Conservation (phyloP, 179 eudicot genomes). For the Sideroxylon spinosum region DNA sequence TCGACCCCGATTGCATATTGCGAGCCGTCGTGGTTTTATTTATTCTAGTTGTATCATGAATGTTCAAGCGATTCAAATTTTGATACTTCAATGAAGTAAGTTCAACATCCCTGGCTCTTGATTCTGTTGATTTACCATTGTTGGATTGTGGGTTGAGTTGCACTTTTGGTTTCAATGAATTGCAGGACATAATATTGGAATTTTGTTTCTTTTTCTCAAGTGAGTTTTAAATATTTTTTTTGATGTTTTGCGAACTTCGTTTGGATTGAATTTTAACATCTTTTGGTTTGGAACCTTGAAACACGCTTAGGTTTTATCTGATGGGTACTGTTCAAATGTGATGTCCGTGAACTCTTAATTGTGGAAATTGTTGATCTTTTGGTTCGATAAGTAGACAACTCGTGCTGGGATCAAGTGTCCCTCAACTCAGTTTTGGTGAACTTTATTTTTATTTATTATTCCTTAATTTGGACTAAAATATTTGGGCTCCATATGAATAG, state of each 20-base stretch:
- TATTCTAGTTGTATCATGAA: too few relatives aligned
- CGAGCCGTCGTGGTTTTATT: too few relatives aligned
- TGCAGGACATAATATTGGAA: too few relatives aligned
- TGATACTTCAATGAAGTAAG: too few relatives aligned
- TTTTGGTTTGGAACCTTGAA: background rate
- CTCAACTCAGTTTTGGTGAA: background rate
- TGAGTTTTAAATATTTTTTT: background rate
- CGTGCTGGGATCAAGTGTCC: background rate
- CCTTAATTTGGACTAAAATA: background rate
- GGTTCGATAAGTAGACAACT: too few relatives aligned
- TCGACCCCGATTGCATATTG: too few relatives aligned
- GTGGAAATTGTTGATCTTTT: too few relatives aligned
- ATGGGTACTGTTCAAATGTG: background rate
- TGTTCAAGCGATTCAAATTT: too few relatives aligned
- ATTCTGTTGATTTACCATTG: too few relatives aligned
- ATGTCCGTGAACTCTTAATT: background rate
- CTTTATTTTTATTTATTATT: background rate
- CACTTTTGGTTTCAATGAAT: too few relatives aligned
- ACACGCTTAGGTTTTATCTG: background rate
- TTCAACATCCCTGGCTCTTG: too few relatives aligned
- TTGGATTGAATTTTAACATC: background rate
- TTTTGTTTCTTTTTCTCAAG: constrained; percentile 2
- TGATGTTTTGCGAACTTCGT: background rate
- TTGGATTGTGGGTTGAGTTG: too few relatives aligned
- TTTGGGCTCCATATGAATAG: background rate